Evolutionary conservation across 2,329 filamentous ascomycete species (phyloP).

Genomic region (Byssoonygena ceratinophila): DNA sequence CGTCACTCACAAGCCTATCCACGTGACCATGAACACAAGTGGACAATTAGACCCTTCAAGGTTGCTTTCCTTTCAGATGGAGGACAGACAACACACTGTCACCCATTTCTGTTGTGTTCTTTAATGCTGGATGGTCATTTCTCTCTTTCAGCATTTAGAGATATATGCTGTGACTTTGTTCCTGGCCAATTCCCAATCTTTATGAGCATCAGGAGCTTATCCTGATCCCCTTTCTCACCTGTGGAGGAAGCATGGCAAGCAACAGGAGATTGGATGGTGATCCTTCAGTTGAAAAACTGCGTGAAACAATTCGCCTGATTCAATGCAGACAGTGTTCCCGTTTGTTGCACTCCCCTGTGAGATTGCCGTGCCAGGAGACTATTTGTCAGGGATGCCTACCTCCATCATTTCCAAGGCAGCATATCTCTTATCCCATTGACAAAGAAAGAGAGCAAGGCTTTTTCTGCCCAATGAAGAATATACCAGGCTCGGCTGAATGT

Average conservation of each 20-base stretch:
- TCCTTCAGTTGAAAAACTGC: slow-evolving; percentile 36
- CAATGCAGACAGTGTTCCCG: slow-evolving; percentile 67
- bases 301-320: slow-evolving; percentile 59
- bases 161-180: not conserved
- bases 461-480: slow-evolving; percentile 46
- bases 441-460: slow-evolving; percentile 59
- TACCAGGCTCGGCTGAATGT: slow-evolving; percentile 46
- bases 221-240: not conserved
- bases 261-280: not conserved
- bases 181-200: not conserved
- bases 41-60: not conserved
- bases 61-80: not conserved
- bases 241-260: not conserved
- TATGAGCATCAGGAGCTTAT: not conserved
- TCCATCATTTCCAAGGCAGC: slow-evolving; percentile 49
- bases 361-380: slow-evolving; percentile 70
- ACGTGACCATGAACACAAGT: not conserved
- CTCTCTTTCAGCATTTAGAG: not conserved
- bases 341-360: slow-evolving; percentile 57
- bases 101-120: not conserved
- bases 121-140: no score
- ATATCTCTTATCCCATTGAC: slow-evolving; percentile 67
- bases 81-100: not conserved
- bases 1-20: not conserved
- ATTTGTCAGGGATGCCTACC: slow-evolving; percentile 69